A percentile compares a stretch with the other conserved stretches of the same genome.
These are phyloP conservation scores for Tetradesmus lagerheimii DNA, from an alignment of 139 green algal species.

Conservation along the genomic window DNA sequence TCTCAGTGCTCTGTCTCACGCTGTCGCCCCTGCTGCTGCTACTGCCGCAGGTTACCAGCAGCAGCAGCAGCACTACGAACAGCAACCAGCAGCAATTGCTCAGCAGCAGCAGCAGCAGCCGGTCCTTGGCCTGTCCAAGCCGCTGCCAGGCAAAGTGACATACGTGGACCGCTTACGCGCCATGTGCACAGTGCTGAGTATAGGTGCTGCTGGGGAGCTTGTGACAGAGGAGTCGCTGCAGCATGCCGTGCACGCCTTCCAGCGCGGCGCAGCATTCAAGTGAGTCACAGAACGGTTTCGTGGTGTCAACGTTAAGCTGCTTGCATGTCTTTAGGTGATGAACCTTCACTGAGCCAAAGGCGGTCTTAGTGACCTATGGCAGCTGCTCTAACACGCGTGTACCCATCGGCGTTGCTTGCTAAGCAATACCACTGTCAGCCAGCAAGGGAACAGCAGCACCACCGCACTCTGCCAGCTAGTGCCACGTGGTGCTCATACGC, in stretches of 20 bases:
- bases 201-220: not conserved
- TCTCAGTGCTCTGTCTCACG: too few relatives aligned
- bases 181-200: not conserved
- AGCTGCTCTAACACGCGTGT: too few relatives aligned
- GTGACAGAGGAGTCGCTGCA: constrained; percentile 16
- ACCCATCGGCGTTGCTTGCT: too few relatives aligned
- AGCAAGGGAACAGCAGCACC: too few relatives aligned
- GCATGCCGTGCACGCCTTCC: not conserved
- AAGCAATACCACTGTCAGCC: too few relatives aligned
- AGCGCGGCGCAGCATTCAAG: constrained; percentile 18
- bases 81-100: not conserved
- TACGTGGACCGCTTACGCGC: constrained; percentile 26
- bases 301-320: too few relatives aligned
- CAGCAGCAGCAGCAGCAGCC: constrained; percentile 11
- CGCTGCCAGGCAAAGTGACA: not conserved
- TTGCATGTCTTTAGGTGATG: too few relatives aligned
- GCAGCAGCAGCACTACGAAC: constrained; percentile 17
- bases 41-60: not conserved
- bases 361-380: too few relatives aligned
- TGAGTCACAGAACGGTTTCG: not conserved
- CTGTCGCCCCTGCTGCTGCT: not conserved
- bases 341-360: too few relatives aligned
- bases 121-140: not conserved
- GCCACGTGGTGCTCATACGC: not conserved
- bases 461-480: not conserved